These are phyloP conservation scores for Herpetomonas samuelpessoai DNA, from an alignment of 208 protist species.

Conservation along the genomic window DNA sequence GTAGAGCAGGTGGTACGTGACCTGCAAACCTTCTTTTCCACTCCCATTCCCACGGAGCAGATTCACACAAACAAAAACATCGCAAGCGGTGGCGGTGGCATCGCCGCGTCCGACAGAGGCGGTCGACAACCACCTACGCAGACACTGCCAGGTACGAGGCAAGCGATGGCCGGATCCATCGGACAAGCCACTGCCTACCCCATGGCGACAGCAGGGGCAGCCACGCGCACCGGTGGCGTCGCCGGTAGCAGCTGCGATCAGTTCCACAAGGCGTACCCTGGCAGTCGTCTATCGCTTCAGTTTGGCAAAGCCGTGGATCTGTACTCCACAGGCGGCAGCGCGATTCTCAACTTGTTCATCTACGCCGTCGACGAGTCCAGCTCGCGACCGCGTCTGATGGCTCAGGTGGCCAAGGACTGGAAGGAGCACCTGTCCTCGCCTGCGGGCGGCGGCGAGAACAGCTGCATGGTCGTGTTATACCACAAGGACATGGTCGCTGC, in stretches of 20 bases:
- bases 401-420: conserved; percentile 58
- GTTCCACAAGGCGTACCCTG: conserved; percentile 11
- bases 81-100: neutral
- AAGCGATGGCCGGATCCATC: neutral
- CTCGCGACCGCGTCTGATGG: conserved; percentile 43
- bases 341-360: conserved; percentile 61
- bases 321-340: conserved; percentile 26
- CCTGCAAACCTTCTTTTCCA: conserved; percentile 50
- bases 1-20: conserved; percentile 62
- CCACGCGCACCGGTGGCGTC: neutral
- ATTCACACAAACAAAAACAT: neutral
- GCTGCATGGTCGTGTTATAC: conserved; percentile 53
- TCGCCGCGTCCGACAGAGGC: neutral
- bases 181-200: neutral
- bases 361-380: conserved; percentile 50
- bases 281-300: conserved; percentile 51
- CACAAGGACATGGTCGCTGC: conserved; percentile 52
- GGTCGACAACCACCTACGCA: neutral
- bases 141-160: neutral
- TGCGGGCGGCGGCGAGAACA: conserved; percentile 25
- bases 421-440: conserved; percentile 40
- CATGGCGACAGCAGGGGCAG: neutral
- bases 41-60: conserved; percentile 7
- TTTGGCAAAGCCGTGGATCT: conserved; percentile 67
- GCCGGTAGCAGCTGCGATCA: conserved; percentile 2